These are phyloP conservation scores for Lactarius sanguifluus DNA, from an alignment of 768 basidiomycete species.

Conservation along the genomic window DNA sequence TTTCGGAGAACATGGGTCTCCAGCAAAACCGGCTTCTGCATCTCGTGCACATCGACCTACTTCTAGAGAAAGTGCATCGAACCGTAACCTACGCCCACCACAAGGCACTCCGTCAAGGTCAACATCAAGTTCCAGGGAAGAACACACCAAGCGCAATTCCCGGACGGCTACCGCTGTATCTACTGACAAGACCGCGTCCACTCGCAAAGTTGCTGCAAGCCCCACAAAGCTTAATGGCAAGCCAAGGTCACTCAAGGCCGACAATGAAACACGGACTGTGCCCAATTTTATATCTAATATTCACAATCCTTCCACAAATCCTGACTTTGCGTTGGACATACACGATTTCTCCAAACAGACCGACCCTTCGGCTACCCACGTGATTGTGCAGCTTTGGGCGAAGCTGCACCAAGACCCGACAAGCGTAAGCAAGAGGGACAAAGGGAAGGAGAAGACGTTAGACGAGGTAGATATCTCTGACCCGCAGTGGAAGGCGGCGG, in stretches of 20 bases:
- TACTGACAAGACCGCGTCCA: slow-evolving; percentile 10
- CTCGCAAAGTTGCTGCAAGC: slow-evolving; percentile 5
- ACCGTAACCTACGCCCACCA: slow-evolving; percentile 14
- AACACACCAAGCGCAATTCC: slow-evolving; percentile 9
- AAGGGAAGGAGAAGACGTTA: slow-evolving; percentile 23
- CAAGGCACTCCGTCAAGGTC: slow-evolving; percentile 5
- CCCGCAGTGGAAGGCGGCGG: slow-evolving; percentile 59
- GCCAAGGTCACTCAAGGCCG: slow-evolving; percentile 4
- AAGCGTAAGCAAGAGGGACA: slow-evolving; percentile 3
- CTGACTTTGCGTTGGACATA: slow-evolving; percentile 63
- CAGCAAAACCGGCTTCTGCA: slow-evolving; percentile 6
- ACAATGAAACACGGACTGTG: slow-evolving; percentile 30
- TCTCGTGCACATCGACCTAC: slow-evolving; percentile 10
- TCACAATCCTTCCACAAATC: slow-evolving; percentile 84
- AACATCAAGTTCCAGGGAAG: slow-evolving; percentile 10
- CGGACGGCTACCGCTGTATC: slow-evolving; percentile 1
- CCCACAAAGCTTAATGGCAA: slow-evolving; percentile 13
- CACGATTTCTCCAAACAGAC: slow-evolving; percentile 56
- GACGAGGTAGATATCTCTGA: slow-evolving; percentile 30
- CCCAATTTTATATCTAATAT: slow-evolving; percentile 78
- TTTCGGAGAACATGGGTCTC: neutral
- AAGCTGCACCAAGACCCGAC: slow-evolving; percentile 33
- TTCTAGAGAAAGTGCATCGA: slow-evolving; percentile 14
- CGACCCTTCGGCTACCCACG: slow-evolving; percentile 49
- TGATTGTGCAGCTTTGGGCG: slow-evolving; percentile 63